Evolutionary conservation across 1,139 yeast genomes (phyloP).

Genomic region (Yamadazyma triangularis): DNA sequence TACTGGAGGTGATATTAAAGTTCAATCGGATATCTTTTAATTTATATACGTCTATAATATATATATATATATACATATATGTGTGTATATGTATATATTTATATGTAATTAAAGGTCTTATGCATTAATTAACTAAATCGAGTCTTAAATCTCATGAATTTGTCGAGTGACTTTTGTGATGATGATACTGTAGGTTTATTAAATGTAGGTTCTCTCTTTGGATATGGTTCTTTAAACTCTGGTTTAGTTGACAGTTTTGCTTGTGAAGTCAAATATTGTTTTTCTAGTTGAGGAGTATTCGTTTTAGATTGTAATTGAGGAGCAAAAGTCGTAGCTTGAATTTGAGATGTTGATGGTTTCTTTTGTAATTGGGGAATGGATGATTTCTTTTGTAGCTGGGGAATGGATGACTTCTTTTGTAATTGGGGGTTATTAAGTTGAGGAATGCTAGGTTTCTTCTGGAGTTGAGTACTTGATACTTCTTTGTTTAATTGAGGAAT

Average conservation of each 20-base stretch:
- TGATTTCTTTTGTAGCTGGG: constrained; percentile 7
- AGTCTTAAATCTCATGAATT: constrained; percentile 27
- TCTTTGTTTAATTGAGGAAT: constrained; percentile 13
- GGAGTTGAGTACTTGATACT: constrained; percentile 12
- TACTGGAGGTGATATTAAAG: constrained; percentile 41
- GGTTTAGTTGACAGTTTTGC: too few species aligned
- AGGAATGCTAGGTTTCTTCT: constrained; percentile 10
- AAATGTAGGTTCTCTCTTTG: constrained; percentile 19
- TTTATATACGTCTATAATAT: too few species aligned
- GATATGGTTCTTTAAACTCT: not conserved
- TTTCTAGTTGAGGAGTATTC: constrained; percentile 1
- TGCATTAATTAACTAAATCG: constrained; percentile 16
- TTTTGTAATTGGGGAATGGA: constrained; percentile 3
- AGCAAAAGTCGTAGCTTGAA: too few species aligned
- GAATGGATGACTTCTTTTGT: constrained; percentile 6
- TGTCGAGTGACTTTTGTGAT: constrained; percentile 34
- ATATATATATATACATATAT: constrained; percentile 1
- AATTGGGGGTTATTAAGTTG: constrained; percentile 1
- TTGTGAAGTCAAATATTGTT: too few species aligned
- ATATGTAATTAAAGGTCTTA: too few species aligned
- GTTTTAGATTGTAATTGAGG: not conserved
- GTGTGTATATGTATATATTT: too few species aligned
- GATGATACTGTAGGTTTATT: constrained; percentile 45
- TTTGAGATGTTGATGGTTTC: constrained; percentile 1
- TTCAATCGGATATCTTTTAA: constrained; percentile 38